Evolutionary conservation across 305 asterid species (phyloP).

Genomic region (Fraxinus paxiana): DNA sequence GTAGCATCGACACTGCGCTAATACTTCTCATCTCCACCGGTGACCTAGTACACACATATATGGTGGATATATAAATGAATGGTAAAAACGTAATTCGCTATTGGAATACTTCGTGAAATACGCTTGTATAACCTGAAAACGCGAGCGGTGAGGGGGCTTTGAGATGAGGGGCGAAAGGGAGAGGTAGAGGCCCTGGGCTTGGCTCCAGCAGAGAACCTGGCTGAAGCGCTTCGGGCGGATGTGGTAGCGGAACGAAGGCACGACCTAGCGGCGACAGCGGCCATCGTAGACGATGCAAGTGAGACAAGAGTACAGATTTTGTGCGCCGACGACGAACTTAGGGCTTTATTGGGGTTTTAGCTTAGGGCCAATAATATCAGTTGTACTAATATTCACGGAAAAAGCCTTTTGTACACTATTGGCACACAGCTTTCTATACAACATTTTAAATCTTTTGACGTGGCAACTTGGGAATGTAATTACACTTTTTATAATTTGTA

Average conservation of each 20-base stretch:
- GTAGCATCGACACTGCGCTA: conserved; percentile 64
- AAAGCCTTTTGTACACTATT: too few relatives aligned
- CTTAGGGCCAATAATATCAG: neutral
- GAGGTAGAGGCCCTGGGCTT: conserved; percentile 52
- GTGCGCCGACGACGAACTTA: neutral
- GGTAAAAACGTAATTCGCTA: conserved; percentile 1
- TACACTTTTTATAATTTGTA: too few relatives aligned
- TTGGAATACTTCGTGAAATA: neutral
- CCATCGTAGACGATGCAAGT: conserved; percentile 37
- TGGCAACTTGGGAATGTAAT: too few relatives aligned
- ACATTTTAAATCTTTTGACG: too few relatives aligned
- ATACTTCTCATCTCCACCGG: conserved; percentile 80
- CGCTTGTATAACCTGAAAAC: conserved; percentile 56
- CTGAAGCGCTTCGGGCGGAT: conserved; percentile 47
- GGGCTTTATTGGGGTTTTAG: conserved; percentile 21
- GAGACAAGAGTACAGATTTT: neutral
- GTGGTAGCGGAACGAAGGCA: conserved; percentile 55
- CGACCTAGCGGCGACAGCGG: conserved; percentile 67
- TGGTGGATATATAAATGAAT: neutral
- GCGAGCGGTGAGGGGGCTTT: conserved; percentile 64
- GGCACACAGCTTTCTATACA: too few relatives aligned
- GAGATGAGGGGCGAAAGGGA: conserved; percentile 63
- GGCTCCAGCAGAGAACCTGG: conserved; percentile 41
- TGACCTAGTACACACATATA: conserved; percentile 40
- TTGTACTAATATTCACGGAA: too few relatives aligned